Percentiles rank a stretch among this genome's conserved stretches.
These are phyloP conservation scores for Thecaphora thlaspeos DNA, from an alignment of 1,284 basidiomycete genomes.

Conservation along the genomic window DNA sequence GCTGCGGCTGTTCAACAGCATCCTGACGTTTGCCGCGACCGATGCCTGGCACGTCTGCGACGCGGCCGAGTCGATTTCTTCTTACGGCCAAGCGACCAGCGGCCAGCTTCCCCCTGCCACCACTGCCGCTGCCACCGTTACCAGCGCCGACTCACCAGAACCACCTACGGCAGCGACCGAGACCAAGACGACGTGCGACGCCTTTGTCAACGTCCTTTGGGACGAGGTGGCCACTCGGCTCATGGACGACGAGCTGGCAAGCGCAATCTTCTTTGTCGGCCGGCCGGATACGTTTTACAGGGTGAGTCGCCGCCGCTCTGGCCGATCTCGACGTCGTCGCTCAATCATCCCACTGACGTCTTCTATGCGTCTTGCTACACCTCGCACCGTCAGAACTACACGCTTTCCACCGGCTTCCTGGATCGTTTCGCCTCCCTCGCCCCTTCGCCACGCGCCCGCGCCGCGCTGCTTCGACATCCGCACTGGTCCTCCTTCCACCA, in stretches of 20 bases:
- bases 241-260: constrained; percentile 74
- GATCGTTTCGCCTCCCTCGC: constrained; percentile 77
- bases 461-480: constrained; percentile 63
- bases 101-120: too few species aligned
- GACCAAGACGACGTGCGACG: constrained; percentile 19
- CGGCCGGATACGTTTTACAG: constrained; percentile 79
- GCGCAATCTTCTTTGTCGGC: constrained; percentile 80
- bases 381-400: constrained; percentile 64
- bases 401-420: constrained; percentile 80
- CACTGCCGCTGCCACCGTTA: background rate
- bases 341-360: too few species aligned
- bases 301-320: too few species aligned
- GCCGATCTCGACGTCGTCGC: too few species aligned
- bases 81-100: constrained; percentile 4
- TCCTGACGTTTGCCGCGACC: constrained; percentile 74
- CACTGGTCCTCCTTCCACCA: constrained; percentile 73
- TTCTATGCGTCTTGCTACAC: too few species aligned
- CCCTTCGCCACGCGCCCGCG: constrained; percentile 63
- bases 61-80: constrained; percentile 65
- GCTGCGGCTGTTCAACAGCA: constrained; percentile 73
- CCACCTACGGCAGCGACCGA: too few species aligned
- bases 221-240: constrained; percentile 75
- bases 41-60: constrained; percentile 72
- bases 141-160: too few species aligned
- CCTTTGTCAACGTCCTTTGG: constrained; percentile 73